A percentile compares a stretch with the other conserved stretches of the same genome.
phyloP scores from a whole-genome alignment of 2,329 filamentous ascomycete species.

The Apiospora malaysiana region DNA sequence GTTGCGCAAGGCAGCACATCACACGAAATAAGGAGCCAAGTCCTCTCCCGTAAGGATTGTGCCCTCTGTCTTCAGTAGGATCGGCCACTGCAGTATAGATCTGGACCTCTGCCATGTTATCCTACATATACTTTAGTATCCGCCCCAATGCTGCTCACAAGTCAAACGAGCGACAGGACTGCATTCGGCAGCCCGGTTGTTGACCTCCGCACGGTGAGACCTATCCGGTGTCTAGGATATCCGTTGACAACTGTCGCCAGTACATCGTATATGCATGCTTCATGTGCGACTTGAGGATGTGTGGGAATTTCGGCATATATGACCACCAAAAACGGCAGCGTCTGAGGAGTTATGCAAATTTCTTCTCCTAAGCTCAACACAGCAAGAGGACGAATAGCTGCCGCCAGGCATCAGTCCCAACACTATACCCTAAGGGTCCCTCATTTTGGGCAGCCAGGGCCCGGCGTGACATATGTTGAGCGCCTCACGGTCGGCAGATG shows the following conservation, averaged over 20 bases:
- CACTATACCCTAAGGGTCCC: not conserved
- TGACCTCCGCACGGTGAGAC: not conserved
- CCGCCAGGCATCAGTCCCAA: not conserved
- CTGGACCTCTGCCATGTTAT: conserved; percentile 1
- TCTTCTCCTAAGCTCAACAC: not conserved
- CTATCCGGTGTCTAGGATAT: not conserved
- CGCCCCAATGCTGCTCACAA: not conserved
- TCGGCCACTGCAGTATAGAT: not conserved
- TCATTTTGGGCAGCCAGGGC: not conserved
- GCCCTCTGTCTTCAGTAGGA: not conserved
- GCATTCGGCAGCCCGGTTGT: not conserved
- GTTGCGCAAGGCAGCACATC: too few species aligned
- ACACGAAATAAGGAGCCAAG: not conserved
- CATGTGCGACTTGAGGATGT: not conserved
- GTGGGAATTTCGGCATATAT: not conserved
- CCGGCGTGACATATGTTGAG: not conserved
- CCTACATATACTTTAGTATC: not conserved
- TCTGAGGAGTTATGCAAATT: not conserved
- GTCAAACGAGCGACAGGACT: not conserved
- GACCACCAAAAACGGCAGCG: not conserved
- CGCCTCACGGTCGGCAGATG: not conserved
- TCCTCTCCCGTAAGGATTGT: not conserved
- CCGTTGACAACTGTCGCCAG: not conserved
- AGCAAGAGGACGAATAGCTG: not conserved
- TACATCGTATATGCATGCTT: not conserved